Base-by-base conservation (phyloP, 2,329 filamentous ascomycete species). In the Aspergillus persii region DNA sequence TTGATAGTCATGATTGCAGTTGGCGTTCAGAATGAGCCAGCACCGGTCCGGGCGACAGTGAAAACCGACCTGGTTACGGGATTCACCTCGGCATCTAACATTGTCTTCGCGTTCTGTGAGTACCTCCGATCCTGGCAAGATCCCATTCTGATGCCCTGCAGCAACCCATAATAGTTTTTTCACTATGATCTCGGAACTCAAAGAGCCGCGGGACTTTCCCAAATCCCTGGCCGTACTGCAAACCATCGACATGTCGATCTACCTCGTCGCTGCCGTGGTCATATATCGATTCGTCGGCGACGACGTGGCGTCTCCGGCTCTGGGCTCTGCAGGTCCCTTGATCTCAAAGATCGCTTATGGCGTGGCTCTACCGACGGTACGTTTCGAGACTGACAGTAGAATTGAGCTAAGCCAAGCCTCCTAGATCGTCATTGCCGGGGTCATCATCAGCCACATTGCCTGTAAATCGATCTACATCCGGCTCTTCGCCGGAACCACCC, bases 391-490 rank as follows among this genome's bases (percentile, higher is more conserved):
- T 5, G 15, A 2, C 15, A 23, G 18, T 23, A 23, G 15, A 6
- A 4, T 12, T 4, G 4, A 29, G 15, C 50, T 57, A 8, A 44
- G 29, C 36, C n/a, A n/a, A 41, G 3, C 2, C 7, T 29, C 18
- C 11, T 26, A 66, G 69, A 89, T 89, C 58, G 76, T 89, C 26
- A 83, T 90, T 52, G 85, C 86, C 0, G 88, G 87, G 39, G 86
- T 89, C 9, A 86, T 90, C 59, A 86, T 88, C 66, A 86, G 82
- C 8, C 83, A 86, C 58, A 84, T 89, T 0, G 85, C 84, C 1
- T 79, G 78, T 47, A 88, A 87, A 68, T 86, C 86, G 62, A 77
- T 89, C 56, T 89, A 87, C 67, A 76, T 84, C 2, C 82, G 86
- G 15, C 67, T 86, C 5, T 89, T 88, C 75, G 77, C 79, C 15